Base-by-base conservation (phyloP, 805 yeast genomes). In the Zygotorulaspora sp. region DNA sequence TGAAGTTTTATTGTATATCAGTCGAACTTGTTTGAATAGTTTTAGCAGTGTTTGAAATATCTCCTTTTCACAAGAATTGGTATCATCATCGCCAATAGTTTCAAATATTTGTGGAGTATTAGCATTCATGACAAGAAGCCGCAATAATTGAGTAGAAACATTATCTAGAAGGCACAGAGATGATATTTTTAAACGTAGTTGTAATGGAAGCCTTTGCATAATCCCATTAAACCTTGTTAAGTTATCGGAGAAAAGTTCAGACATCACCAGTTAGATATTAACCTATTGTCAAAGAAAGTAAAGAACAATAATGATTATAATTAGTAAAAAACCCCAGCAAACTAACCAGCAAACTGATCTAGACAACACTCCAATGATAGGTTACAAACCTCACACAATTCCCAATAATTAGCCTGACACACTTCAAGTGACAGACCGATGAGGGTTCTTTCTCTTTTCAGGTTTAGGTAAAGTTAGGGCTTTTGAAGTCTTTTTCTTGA, bases 81-180 rank as follows among this genome's bases (percentile, higher is more conserved):
- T 26, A 84, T 77, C 14, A 77, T 75, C 47, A 70, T 75, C 41
- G 10, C 65, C 25, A 49, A 85, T 68, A 6, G 85, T 75, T 34
- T 82, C 84, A 52, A 84, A 86, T 53, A 83, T 82, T 27, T 53
- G 53, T 12, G 56, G 57, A 5, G 58, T 47, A 30, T 41, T 49
- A 3, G 94, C 83, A 4, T 83, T 83, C 17, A 75, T 70, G 6
- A 85, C 82, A 25, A 88, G 75, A 2, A 81, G 68, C 44, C 92
- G 69, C 37, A 89, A 66, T 13, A 89, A 67, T 56, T 89, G 97
- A 1, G 88, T 75, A 0, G 96, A 77, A 36, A 89, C 68, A 48
- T 85, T 85, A 54, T 88, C 96, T 43, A 89, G 63, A 1, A 85
- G 74, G 0, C 94, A 89, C 28, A 88, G 62, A 0, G 88, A 73